Evolutionary conservation across 305 asterid species (phyloP), one percentile per base, ranked within the genome.

Genomic region (Fraxinus sp.): DNA sequence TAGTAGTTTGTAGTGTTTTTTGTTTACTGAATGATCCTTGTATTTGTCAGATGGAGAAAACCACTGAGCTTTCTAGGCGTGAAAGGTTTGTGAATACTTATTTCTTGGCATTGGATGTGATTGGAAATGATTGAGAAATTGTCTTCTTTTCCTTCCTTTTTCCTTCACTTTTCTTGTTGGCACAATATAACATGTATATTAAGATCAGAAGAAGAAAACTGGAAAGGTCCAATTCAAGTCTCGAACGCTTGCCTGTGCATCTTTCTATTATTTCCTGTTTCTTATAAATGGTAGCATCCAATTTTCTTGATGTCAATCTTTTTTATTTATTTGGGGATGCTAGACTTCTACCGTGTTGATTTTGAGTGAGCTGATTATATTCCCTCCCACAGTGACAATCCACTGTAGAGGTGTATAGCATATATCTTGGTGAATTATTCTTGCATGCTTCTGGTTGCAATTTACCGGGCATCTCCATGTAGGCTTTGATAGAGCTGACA

Each of bases 41-140:
- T 80, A 55, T 70, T 80, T 76, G 81, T 87, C 95, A 96, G 99
- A 26, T 91, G 28, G 99, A 94, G 86, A 94, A 94, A 89, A 93
- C 98, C 82, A 88, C 94, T 73, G 99, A 96, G 92, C 99, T 96
- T 82, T 94, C 98, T 37, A 89, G 99, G 76, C 98, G 99, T 82
- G 99, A 96, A 89, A 96, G 99, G 99, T 95, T 76, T 83, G 91
- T 88, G 81, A 78, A 37, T 75, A 73, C 73, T 84, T 76, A 9
- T 28, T 26, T 76, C 62, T 76, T 39, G 33, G 30, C 82, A 20
- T 70, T 10, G 16, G 77, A 77, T 83, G 32, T 75, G 49, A 11
- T 14, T 66, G 4, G 30, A 74, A 24, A 77, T 18, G 79, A 18
- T 35, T 39, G 2, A 35, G 77, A 78, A 78, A 41, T 22, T 46